These are phyloP conservation scores for Nemania serpens DNA, from an alignment of 2,329 filamentous ascomycete species.

Conservation along the genomic window DNA sequence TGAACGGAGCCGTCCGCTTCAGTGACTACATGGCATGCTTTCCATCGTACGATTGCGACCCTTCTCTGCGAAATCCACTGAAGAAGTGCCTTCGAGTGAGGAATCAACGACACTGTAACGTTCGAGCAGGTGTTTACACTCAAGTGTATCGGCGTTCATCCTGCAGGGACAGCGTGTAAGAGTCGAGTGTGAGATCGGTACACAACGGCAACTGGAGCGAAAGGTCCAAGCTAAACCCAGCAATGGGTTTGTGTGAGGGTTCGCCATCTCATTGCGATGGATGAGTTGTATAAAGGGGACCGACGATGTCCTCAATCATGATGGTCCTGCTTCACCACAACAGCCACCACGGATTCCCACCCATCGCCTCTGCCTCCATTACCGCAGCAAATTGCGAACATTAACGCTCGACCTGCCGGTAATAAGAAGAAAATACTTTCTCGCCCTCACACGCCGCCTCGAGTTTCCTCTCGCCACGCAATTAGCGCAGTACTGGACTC, in stretches of 20 bases:
- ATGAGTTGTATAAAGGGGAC: slow-evolving; percentile 32
- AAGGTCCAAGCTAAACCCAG: slow-evolving; percentile 4
- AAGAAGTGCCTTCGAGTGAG: slow-evolving; percentile 16
- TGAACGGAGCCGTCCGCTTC: slow-evolving; percentile 26
- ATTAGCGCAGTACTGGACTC: slow-evolving; percentile 9
- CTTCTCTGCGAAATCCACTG: slow-evolving; percentile 26
- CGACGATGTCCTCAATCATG: slow-evolving; percentile 17
- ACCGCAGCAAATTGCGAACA: slow-evolving; percentile 12
- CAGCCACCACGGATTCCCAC: slow-evolving; percentile 23
- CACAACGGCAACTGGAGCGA: slow-evolving; percentile 18
- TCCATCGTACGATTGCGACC: slow-evolving; percentile 35
- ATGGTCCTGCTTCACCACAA: slow-evolving; percentile 17
- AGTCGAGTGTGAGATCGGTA: slow-evolving; percentile 18
- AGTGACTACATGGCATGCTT: slow-evolving; percentile 22
- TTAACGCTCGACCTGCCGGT: slow-evolving; percentile 12
- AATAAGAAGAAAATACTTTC: slow-evolving; percentile 22
- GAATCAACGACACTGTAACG: slow-evolving; percentile 7
- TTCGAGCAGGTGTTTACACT: slow-evolving; percentile 15
- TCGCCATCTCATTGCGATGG: slow-evolving; percentile 11
- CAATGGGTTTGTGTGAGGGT: slow-evolving; percentile 9
- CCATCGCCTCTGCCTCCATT: slow-evolving; percentile 6
- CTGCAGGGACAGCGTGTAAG: slow-evolving; percentile 16
- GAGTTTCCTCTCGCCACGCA: slow-evolving; percentile 32
- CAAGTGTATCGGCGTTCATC: slow-evolving; percentile 14
- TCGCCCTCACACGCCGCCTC: slow-evolving; percentile 31